phyloP scores from a whole-genome alignment of 805 yeast genomes.

The Cyberlindnera maclurae region DNA sequence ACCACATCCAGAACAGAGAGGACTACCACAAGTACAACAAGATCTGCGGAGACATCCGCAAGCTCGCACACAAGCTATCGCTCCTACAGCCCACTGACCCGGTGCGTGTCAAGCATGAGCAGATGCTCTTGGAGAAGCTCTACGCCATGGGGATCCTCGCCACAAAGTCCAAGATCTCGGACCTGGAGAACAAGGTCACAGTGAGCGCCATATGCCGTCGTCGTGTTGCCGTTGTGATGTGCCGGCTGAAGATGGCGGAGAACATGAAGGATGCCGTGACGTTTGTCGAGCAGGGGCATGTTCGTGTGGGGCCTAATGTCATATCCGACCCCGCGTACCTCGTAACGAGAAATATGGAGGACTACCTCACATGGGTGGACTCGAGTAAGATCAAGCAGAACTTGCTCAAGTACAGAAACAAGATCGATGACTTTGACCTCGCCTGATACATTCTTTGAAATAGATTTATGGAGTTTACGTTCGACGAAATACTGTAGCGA shows the following conservation, averaged over 20 bases:
- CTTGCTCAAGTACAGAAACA: conserved; percentile 79
- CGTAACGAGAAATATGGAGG: conserved; percentile 91
- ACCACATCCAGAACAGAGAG: conserved; percentile 89
- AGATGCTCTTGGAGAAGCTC: conserved; percentile 76
- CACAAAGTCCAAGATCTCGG: conserved; percentile 85
- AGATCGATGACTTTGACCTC: conserved; percentile 51
- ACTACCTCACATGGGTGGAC: conserved; percentile 97
- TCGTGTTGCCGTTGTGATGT: conserved; percentile 91
- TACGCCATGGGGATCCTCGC: conserved; percentile 84
- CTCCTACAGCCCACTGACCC: conserved; percentile 84
- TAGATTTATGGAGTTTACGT: too few relatives aligned
- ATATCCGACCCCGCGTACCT: conserved; percentile 94
- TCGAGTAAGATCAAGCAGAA: conserved; percentile 87
- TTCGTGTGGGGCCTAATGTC: conserved; percentile 92
- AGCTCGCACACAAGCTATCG: conserved; percentile 79
- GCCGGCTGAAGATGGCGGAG: conserved; percentile 89
- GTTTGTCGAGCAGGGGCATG: conserved; percentile 94
- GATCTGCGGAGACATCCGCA: conserved; percentile 86
- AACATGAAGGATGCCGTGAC: conserved; percentile 83
- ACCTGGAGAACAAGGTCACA: conserved; percentile 83
- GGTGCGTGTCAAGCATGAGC: conserved; percentile 81
- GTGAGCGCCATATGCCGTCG: conserved; percentile 92
- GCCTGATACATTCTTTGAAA: conserved; percentile 25
- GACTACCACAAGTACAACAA: conserved; percentile 93
- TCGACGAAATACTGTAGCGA: not conserved